Percentiles rank a stretch among this genome's conserved stretches.
These are phyloP conservation scores for Vitellaria paradoxa DNA, from an alignment of 179 eudicot genomes.

Conservation along the genomic window DNA sequence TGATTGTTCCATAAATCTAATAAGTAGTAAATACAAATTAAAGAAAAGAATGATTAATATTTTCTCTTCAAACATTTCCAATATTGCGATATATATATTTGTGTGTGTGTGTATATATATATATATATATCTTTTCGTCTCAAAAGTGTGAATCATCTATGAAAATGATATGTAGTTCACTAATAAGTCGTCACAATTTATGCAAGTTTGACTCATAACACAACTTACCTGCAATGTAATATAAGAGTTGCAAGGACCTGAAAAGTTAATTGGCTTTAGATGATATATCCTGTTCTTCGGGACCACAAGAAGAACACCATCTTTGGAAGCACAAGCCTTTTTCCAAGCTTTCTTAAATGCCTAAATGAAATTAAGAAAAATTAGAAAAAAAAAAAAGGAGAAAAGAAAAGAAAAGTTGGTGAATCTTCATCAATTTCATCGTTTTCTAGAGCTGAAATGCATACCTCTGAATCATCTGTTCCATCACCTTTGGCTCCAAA, in stretches of 20 bases:
- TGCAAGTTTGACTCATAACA: neutral
- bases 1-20: conserved; percentile 66
- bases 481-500: conserved; percentile 44
- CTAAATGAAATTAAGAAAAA: conserved; percentile 25
- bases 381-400: neutral
- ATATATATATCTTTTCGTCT: neutral
- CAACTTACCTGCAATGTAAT: conserved; percentile 41
- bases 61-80: neutral
- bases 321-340: conserved; percentile 49
- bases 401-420: neutral
- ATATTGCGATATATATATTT: too few species aligned
- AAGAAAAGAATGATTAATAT: neutral
- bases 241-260: conserved; percentile 57
- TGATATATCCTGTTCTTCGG: conserved; percentile 47
- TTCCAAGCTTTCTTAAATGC: conserved; percentile 74
- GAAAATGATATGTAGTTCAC: conserved; percentile 1
- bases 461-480: conserved; percentile 39
- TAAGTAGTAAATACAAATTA: neutral
- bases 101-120: too few species aligned
- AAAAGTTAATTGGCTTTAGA: conserved; percentile 54
- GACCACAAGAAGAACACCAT: conserved; percentile 41
- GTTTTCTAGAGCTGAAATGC: neutral
- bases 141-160: neutral
- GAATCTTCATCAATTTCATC: neutral
- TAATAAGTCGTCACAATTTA: neutral